phyloP scores from a whole-genome alignment of 2,329 filamentous ascomycete genomes.

The Madurella fahalii region DNA sequence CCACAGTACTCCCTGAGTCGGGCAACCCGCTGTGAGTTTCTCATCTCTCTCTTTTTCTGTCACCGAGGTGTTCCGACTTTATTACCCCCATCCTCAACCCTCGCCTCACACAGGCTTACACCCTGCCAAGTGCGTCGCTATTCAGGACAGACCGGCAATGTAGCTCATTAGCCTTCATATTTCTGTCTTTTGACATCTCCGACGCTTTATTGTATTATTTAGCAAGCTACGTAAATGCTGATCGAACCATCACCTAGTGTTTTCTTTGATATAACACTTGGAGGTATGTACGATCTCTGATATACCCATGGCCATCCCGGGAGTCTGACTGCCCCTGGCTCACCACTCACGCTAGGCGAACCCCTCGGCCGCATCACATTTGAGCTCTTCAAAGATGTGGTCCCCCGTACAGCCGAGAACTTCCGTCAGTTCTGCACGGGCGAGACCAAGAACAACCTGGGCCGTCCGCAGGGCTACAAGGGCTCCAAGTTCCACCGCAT shows the following conservation, averaged over 20 bases:
- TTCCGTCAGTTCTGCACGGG: constrained; percentile 97
- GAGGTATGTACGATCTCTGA: constrained; percentile 56
- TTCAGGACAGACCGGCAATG: no score
- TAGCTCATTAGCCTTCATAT: no score
- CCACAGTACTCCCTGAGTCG: constrained; percentile 26
- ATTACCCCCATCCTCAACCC: neutral
- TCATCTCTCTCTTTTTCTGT: neutral
- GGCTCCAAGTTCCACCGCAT: constrained; percentile 91
- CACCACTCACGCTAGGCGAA: constrained; percentile 56
- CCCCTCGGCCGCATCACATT: constrained; percentile 83
- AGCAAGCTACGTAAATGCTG: constrained; percentile 12
- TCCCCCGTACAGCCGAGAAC: constrained; percentile 89
- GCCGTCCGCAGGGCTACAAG: constrained; percentile 88
- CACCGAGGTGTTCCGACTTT: neutral
- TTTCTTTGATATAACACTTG: constrained; percentile 53
- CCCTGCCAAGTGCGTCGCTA: neutral
- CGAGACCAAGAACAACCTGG: constrained; percentile 74
- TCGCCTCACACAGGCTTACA: neutral
- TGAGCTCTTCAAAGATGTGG: constrained; percentile 80
- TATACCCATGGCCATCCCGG: neutral
- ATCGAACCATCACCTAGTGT: constrained; percentile 22
- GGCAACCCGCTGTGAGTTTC: constrained; percentile 28
- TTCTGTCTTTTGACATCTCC: no score
- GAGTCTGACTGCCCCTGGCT: neutral
- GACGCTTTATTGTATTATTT: neutral